Conservation (phyloP, 371 early-diverging fungal genomes). For the Smittium culicis region DNA sequence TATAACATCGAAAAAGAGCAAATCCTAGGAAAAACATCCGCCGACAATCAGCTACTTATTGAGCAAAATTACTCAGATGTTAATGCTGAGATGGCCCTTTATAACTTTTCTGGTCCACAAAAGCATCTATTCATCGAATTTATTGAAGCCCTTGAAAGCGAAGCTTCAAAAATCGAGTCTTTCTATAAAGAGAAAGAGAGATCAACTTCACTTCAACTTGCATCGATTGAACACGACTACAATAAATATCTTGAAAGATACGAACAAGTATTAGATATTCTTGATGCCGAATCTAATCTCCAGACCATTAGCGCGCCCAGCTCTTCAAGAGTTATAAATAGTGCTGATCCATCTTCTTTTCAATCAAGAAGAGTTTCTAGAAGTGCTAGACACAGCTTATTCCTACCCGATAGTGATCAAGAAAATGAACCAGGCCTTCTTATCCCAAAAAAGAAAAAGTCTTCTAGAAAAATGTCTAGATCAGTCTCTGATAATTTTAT, state of each 20-base stretch:
- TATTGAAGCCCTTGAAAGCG: conserved; percentile 54
- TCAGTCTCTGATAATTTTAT: neutral
- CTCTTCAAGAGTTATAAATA: neutral
- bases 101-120: neutral
- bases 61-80: neutral
- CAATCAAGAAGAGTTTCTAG: neutral
- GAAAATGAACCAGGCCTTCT: neutral
- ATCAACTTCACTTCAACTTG: conserved; percentile 37
- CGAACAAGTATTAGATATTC: neutral
- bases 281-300: neutral
- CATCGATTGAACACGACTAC: neutral
- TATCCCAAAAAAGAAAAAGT: neutral
- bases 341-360: neutral
- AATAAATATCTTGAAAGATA: neutral
- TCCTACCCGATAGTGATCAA: neutral
- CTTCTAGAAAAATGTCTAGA: neutral
- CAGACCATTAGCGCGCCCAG: neutral
- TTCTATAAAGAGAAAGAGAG: conserved; percentile 74
- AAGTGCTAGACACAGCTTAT: neutral
- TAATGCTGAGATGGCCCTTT: neutral
- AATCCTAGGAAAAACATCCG: neutral
- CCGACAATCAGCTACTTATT: neutral
- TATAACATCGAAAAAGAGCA: neutral
- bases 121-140: conserved; percentile 39
- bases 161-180: conserved; percentile 57